Evolutionary conservation across 192 early-diverging fungal genomes (phyloP).

Genomic region (Coemansia sp.): DNA sequence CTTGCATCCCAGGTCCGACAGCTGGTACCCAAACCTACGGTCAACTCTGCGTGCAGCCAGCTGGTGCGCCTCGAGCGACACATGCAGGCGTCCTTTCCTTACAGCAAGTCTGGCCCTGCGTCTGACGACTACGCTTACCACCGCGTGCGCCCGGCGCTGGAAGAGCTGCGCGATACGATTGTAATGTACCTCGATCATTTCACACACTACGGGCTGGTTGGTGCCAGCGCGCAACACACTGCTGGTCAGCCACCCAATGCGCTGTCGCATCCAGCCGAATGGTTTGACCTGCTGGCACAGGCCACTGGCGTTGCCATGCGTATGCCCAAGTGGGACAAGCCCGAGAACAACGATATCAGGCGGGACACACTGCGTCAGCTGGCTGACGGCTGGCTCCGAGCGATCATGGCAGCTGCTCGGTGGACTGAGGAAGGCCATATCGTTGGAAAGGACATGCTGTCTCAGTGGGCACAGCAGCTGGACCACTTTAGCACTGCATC

Average conservation of each 20-base stretch:
- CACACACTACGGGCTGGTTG: conserved; percentile 76
- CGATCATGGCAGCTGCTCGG: conserved; percentile 68
- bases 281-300: conserved; percentile 79
- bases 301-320: conserved; percentile 71
- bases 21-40: conserved; percentile 82
- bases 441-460: conserved; percentile 72
- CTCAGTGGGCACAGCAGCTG: conserved; percentile 71
- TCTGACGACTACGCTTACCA: conserved; percentile 89
- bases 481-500: conserved; percentile 23
- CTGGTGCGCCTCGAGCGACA: conserved; percentile 68
- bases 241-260: conserved; percentile 10
- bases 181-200: conserved; percentile 75
- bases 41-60: conserved; percentile 65
- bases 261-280: conserved; percentile 51
- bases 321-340: conserved; percentile 77
- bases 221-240: conserved; percentile 48
- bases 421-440: conserved; percentile 79
- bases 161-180: conserved; percentile 72
- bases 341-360: conserved; percentile 64
- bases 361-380: conserved; percentile 67
- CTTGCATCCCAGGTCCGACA: conserved; percentile 67
- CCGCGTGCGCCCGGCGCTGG: conserved; percentile 72
- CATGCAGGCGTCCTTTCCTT: conserved; percentile 79
- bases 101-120: conserved; percentile 72
- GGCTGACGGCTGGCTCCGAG: conserved; percentile 71